These are phyloP conservation scores for Adansonia madagascariensis DNA, from an alignment of 441 rosid genomes.

Conservation along the genomic window DNA sequence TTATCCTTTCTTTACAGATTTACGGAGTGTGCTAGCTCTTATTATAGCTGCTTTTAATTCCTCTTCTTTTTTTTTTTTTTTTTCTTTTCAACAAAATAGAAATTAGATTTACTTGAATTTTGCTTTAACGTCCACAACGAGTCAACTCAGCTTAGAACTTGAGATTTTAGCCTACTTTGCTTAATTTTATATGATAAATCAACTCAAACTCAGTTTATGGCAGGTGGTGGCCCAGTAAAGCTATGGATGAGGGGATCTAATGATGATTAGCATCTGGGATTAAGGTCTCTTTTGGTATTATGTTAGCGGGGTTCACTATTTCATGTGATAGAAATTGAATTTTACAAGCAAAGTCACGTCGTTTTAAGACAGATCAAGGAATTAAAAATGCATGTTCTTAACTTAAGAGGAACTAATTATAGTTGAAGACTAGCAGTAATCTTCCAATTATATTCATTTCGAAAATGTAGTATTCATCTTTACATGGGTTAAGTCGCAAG, in stretches of 20 bases:
- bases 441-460: neutral
- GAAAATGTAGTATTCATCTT: too few relatives aligned
- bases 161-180: too few relatives aligned
- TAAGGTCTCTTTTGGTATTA: slow-evolving; percentile 30
- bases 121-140: neutral
- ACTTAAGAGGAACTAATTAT: too few relatives aligned
- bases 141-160: slow-evolving; percentile 23
- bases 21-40: too few relatives aligned
- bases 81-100: neutral
- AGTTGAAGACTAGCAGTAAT: neutral
- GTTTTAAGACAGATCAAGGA: too few relatives aligned
- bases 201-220: neutral
- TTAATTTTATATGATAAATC: too few relatives aligned
- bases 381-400: neutral
- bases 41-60: neutral
- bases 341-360: slow-evolving; percentile 21
- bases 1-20: neutral
- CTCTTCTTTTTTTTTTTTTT: too few relatives aligned
- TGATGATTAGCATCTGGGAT: slow-evolving; percentile 40
- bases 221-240: slow-evolving; percentile 39
- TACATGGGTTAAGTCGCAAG: slow-evolving; percentile 2
- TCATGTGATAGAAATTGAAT: slow-evolving; percentile 32
- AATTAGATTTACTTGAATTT: too few relatives aligned
- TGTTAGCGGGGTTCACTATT: neutral
- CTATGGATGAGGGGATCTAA: slow-evolving; percentile 43